phyloP scores from a whole-genome alignment of 148 eudicot genomes.

The Amaranthus hypochondriacus region DNA sequence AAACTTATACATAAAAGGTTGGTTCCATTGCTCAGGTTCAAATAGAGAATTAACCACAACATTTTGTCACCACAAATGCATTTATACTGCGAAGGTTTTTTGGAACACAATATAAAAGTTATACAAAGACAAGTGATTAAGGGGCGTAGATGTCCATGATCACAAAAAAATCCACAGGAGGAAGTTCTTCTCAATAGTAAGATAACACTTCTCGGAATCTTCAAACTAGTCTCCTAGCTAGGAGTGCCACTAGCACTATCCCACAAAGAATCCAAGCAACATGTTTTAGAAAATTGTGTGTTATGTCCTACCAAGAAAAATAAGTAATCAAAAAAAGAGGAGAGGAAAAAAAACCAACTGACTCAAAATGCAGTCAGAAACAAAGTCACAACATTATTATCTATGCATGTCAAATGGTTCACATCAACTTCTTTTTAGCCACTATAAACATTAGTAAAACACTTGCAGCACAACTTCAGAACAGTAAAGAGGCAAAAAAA shows the following conservation, averaged over 20 bases:
- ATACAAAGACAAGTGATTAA: neutral
- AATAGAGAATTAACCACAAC: neutral
- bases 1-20: conserved; percentile 1
- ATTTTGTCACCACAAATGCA: neutral
- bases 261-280: neutral
- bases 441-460: too few relatives aligned
- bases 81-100: neutral
- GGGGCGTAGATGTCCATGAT: neutral
- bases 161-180: neutral
- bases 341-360: too few relatives aligned
- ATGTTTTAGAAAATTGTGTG: neutral
- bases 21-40: neutral
- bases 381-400: neutral
- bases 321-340: too few relatives aligned
- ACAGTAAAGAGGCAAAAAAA: too few relatives aligned
- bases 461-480: too few relatives aligned
- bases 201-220: neutral
- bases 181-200: neutral
- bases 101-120: neutral
- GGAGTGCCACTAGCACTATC: neutral
- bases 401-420: too few relatives aligned
- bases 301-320: neutral
- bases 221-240: too few relatives aligned
- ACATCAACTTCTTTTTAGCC: too few relatives aligned
- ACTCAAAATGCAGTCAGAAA: neutral